Conservation (phyloP, 2,329 filamentous ascomycete genomes). For the Fusarium lyarnte region DNA sequence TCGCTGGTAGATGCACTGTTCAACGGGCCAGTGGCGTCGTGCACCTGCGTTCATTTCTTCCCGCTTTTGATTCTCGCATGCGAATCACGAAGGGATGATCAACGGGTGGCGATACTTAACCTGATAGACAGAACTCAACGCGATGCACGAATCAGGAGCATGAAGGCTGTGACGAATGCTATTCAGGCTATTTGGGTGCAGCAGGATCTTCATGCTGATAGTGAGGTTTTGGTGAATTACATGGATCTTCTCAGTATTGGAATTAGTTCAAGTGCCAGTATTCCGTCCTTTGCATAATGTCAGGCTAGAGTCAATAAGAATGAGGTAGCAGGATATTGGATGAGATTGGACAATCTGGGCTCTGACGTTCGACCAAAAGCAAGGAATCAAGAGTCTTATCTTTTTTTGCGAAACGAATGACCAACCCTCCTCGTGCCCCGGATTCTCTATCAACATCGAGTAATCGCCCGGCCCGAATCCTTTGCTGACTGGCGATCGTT, state of each 20-base stretch:
- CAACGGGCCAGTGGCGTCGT: slow-evolving; percentile 3
- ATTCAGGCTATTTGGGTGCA: slow-evolving; percentile 49
- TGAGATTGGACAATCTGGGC: background rate
- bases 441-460: background rate
- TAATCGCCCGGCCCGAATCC: background rate
- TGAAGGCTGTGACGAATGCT: slow-evolving; percentile 32
- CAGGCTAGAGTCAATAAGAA: background rate
- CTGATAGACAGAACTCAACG: slow-evolving; percentile 44
- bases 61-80: slow-evolving; percentile 49
- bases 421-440: background rate
- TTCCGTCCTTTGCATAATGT: slow-evolving; percentile 21
- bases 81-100: slow-evolving; percentile 48
- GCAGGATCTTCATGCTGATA: slow-evolving; percentile 47
- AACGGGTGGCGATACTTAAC: slow-evolving; percentile 43
- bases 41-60: slow-evolving; percentile 47
- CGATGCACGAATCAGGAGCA: slow-evolving; percentile 31
- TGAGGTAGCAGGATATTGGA: background rate
- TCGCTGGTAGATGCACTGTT: slow-evolving; percentile 31
- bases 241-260: slow-evolving; percentile 37
- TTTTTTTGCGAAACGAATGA: background rate
- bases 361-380: background rate
- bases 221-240: slow-evolving; percentile 45
- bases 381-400: background rate
- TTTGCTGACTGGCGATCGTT: background rate
- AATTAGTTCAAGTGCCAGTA: slow-evolving; percentile 18